Conservation (phyloP, 2,329 filamentous ascomycete species). For the Alternaria hordeiaustralica region DNA sequence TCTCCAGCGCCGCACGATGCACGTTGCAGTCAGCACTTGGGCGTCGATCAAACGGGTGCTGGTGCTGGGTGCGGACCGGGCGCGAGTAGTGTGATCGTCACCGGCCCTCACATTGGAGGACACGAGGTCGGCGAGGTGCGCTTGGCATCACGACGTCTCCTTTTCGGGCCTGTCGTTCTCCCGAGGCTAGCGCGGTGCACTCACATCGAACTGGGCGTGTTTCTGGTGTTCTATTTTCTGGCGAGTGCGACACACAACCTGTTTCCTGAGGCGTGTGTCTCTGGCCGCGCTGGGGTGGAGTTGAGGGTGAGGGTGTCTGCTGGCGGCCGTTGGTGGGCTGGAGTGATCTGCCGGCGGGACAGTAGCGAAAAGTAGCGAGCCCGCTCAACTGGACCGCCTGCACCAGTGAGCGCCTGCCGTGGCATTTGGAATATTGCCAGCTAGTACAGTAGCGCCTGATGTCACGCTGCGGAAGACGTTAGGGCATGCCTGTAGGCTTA, state of each 20-base stretch:
- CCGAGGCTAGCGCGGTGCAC: slow-evolving; percentile 22
- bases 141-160: slow-evolving; percentile 36
- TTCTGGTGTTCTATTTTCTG: slow-evolving; percentile 10
- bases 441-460: background rate
- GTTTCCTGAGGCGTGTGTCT: slow-evolving; percentile 9
- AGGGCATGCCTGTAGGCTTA: too few species aligned
- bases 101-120: slow-evolving; percentile 30
- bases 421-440: slow-evolving; percentile 30
- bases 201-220: slow-evolving; percentile 8
- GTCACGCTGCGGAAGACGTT: too few species aligned
- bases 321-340: slow-evolving; percentile 25
- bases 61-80: slow-evolving; percentile 42
- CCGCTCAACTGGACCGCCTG: slow-evolving; percentile 21
- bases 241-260: slow-evolving; percentile 8
- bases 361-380: slow-evolving; percentile 21
- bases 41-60: slow-evolving; percentile 50
- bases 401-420: slow-evolving; percentile 18
- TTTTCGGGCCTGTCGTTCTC: slow-evolving; percentile 37
- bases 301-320: background rate
- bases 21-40: slow-evolving; percentile 39
- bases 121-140: slow-evolving; percentile 46
- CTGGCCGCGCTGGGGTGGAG: background rate
- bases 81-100: slow-evolving; percentile 43
- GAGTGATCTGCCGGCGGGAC: slow-evolving; percentile 27
- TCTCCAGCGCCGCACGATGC: slow-evolving; percentile 36